Percentiles rank a stretch among this genome's conserved stretches.
These are phyloP conservation scores for Solanum medicagineum DNA, from an alignment of 257 asterid genomes.

Conservation along the genomic window DNA sequence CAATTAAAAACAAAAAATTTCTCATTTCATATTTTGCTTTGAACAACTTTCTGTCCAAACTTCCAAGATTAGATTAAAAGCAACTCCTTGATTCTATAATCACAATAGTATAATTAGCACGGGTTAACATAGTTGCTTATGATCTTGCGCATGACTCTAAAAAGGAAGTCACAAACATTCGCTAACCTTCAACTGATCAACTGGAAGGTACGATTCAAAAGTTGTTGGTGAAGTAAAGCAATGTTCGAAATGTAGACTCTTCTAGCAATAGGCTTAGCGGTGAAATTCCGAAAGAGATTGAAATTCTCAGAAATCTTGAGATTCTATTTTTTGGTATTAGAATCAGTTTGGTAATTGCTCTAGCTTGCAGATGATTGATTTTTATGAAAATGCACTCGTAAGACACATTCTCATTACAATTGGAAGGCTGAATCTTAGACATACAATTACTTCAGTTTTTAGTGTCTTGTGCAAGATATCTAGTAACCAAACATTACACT, in stretches of 20 bases:
- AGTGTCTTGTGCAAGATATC: too few relatives aligned
- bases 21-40: too few relatives aligned
- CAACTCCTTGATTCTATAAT: too few relatives aligned
- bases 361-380: slow-evolving; percentile 62
- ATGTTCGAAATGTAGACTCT: slow-evolving; percentile 47
- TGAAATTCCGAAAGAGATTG: slow-evolving; percentile 54
- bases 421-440: slow-evolving; percentile 64
- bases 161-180: neutral
- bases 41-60: too few relatives aligned
- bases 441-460: slow-evolving; percentile 9
- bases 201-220: slow-evolving; percentile 60
- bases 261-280: slow-evolving; percentile 61
- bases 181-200: slow-evolving; percentile 35
- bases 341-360: slow-evolving; percentile 74
- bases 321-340: slow-evolving; percentile 49
- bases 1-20: too few relatives aligned
- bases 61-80: too few relatives aligned
- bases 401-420: slow-evolving; percentile 64
- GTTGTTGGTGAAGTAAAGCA: slow-evolving; percentile 24
- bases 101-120: too few relatives aligned
- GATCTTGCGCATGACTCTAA: too few relatives aligned
- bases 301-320: slow-evolving; percentile 59
- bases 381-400: slow-evolving; percentile 58
- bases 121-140: too few relatives aligned
- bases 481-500: too few relatives aligned